Base-by-base conservation (phyloP, 2,329 filamentous ascomycete species). In the Colletotrichum sp. region DNA sequence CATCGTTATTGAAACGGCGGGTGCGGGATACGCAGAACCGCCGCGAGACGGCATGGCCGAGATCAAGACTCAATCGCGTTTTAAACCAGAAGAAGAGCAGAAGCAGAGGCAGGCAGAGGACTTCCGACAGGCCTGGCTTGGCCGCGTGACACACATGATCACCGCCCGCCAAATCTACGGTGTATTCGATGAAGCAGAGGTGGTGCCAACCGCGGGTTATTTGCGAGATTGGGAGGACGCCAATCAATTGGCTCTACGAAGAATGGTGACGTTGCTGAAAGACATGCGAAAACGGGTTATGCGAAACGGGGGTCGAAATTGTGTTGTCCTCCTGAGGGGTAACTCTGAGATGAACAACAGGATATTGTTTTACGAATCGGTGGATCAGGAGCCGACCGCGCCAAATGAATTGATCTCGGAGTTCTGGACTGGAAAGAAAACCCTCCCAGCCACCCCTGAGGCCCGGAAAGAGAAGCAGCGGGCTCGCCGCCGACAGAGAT, bases 81-180 rank as follows among this genome's bases (percentile, higher is more conserved):
- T 5, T n/a, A 48, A 52, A 13, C 12, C n/a, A 12, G n/a, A 22
- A n/a, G 44, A 52, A 52, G n/a, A 52, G 12, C 44, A 3, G n/a
- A 18, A 28, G 32, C 22, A 18, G 1, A 44, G 9, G 18, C 62
- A 36, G 18, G 22, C 24, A 10, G 30, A n/a, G 7, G 72, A 6
- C 26, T 30, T 82, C 1, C 75, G 80, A 1, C 80, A 82, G 71
- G 77, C 82, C 9, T 83, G 81, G 81, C 80, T 83, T 28, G 81
- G 81, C 7, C 79, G 81, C 7, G 82, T 80, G 6, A 76, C 77
- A 1, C 80, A 77, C 39, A 66, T 83, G 4, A 81, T 83, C 10
- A 66, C 55, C 1, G 80, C 79, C 9, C 24, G 48, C 1, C 81
- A 83, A 66, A 15, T 5, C 2, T 8, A 78, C 1, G 80, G 80